Conservation (phyloP, 2,329 filamentous ascomycete genomes). For the Diatrype stigma region DNA sequence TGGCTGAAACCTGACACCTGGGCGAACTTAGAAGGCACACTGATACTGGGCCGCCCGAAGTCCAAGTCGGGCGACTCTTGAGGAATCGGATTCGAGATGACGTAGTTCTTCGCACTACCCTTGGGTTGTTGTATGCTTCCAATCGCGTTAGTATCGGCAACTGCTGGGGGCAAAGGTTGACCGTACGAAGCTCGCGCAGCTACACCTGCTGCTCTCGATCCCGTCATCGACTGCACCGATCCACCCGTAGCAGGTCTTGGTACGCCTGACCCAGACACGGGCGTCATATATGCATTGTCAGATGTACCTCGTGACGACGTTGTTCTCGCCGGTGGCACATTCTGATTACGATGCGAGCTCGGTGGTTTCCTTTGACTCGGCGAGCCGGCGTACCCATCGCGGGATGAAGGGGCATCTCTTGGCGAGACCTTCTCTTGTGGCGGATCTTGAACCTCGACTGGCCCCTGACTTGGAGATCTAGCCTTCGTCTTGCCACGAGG, state of each 20-base stretch:
- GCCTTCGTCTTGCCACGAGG: slow-evolving; percentile 41
- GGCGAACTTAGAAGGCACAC: slow-evolving; percentile 55
- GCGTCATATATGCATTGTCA: slow-evolving; percentile 50
- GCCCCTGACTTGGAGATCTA: slow-evolving; percentile 51
- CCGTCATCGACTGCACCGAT: slow-evolving; percentile 64
- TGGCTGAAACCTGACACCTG: slow-evolving; percentile 55
- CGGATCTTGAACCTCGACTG: slow-evolving; percentile 37
- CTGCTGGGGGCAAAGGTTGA: slow-evolving; percentile 79
- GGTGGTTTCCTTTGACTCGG: slow-evolving; percentile 37
- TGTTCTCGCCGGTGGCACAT: slow-evolving; percentile 42
- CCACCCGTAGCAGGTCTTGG: slow-evolving; percentile 75
- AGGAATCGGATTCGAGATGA: slow-evolving; percentile 64
- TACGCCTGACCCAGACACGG: slow-evolving; percentile 37
- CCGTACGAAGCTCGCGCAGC: slow-evolving; percentile 70
- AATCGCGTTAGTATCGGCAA: slow-evolving; percentile 84
- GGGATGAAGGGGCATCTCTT: slow-evolving; percentile 48
- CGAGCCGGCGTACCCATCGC: slow-evolving; percentile 37
- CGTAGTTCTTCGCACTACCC: slow-evolving; percentile 61
- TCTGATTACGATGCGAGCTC: slow-evolving; percentile 45
- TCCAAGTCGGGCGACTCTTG: slow-evolving; percentile 48
- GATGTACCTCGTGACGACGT: slow-evolving; percentile 49
- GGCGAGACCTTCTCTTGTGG: slow-evolving; percentile 56
- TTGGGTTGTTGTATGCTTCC: slow-evolving; percentile 82
- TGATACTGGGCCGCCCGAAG: slow-evolving; percentile 58
- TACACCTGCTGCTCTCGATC: slow-evolving; percentile 56